Percentiles rank a stretch among this genome's conserved stretches.
Conservation (phyloP, 805 yeast species). For the Suhomyces kilbournensis region DNA sequence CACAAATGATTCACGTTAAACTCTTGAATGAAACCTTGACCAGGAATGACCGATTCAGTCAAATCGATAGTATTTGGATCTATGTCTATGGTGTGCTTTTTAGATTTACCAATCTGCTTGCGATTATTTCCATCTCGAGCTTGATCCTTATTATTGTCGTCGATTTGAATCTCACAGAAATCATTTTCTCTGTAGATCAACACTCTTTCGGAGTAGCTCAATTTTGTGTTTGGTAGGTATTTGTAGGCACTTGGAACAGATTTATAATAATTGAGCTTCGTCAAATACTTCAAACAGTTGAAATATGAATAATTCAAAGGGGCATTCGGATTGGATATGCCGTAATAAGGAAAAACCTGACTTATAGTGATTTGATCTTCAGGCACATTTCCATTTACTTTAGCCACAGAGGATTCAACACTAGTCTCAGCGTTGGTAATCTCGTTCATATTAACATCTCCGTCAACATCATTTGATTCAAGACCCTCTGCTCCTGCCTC, state of each 20-base stretch:
- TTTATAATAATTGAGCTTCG: slow-evolving; percentile 38
- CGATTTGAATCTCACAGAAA: slow-evolving; percentile 16
- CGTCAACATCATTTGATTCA: background rate
- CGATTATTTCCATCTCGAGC: slow-evolving; percentile 11
- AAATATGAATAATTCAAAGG: slow-evolving; percentile 35
- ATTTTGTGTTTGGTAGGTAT: slow-evolving; percentile 25
- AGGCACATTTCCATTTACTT: background rate
- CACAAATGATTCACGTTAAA: slow-evolving; percentile 39
- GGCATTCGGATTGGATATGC: slow-evolving; percentile 24
- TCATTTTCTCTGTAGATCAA: slow-evolving; percentile 29
- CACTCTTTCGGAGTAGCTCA: slow-evolving; percentile 36
- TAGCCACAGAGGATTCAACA: background rate
- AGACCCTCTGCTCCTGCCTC: background rate
- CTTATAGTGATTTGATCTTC: slow-evolving; percentile 33
- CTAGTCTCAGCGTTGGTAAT: slow-evolving; percentile 2
- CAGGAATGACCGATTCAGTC: slow-evolving; percentile 39
- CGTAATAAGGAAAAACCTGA: slow-evolving; percentile 43
- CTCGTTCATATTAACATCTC: background rate
- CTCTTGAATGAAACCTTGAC: slow-evolving; percentile 43
- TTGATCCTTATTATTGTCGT: background rate
- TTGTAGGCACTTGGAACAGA: slow-evolving; percentile 19
- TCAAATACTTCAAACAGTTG: slow-evolving; percentile 29
- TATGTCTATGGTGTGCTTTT: slow-evolving; percentile 28
- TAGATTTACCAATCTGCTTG: slow-evolving; percentile 29
- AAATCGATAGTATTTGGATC: slow-evolving; percentile 43